A percentile compares a stretch with the other conserved stretches of the same genome.
Conservation (phyloP, 2,329 filamentous ascomycete genomes). For the Sclerotinia trifoliorum region DNA sequence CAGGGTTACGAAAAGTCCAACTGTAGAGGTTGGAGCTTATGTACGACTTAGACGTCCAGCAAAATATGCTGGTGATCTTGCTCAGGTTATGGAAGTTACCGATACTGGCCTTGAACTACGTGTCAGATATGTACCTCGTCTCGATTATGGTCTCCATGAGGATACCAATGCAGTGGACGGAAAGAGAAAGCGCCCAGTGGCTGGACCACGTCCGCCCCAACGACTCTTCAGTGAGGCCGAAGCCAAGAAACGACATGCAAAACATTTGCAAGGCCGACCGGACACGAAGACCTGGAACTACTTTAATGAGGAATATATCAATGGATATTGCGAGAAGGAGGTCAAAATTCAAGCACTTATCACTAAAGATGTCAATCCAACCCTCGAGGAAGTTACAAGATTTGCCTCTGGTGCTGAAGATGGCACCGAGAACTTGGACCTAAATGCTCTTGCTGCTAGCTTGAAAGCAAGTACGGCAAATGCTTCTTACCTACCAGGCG, state of each 20-base stretch:
- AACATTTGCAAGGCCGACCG: constrained; percentile 50
- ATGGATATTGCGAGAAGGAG: constrained; percentile 91
- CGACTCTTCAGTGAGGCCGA: constrained; percentile 91
- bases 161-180: constrained; percentile 53
- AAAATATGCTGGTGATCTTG: constrained; percentile 85
- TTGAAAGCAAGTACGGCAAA: constrained; percentile 80
- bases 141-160: constrained; percentile 89
- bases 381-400: constrained; percentile 90
- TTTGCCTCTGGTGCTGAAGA: constrained; percentile 88
- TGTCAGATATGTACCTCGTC: constrained; percentile 81
- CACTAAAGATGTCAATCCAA: constrained; percentile 89
- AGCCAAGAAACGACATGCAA: constrained; percentile 80
- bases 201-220: constrained; percentile 74
- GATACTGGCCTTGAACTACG: constrained; percentile 87
- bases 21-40: constrained; percentile 83
- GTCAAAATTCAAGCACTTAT: constrained; percentile 83
- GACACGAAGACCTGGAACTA: constrained; percentile 72
- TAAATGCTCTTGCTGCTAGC: constrained; percentile 85
- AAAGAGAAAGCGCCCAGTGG: constrained; percentile 75
- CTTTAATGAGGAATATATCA: constrained; percentile 83
- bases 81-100: constrained; percentile 88
- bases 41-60: constrained; percentile 79
- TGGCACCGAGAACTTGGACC: constrained; percentile 88
- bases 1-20: constrained; percentile 80
- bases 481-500: constrained; percentile 84